phyloP scores from a whole-genome alignment of 73 alveolate genomes.

The Blepharisma stoltei region DNA sequence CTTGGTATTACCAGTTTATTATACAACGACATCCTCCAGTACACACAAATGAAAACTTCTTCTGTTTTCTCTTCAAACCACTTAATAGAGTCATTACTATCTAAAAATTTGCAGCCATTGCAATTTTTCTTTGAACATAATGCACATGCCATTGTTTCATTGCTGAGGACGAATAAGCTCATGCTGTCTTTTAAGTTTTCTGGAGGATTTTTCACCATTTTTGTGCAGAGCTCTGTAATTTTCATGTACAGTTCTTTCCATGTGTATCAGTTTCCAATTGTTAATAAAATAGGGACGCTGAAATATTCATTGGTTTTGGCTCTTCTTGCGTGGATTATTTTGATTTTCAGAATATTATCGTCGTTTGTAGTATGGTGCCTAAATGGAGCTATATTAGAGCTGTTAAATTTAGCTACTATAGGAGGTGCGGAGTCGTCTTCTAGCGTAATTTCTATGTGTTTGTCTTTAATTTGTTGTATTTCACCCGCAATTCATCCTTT shows the following conservation, averaged over 20 bases:
- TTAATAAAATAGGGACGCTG: constrained; percentile 5
- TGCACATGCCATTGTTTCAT: not conserved
- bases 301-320: not conserved
- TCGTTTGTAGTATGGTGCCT: not conserved
- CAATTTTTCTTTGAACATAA: not conserved
- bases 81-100: not conserved
- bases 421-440: not conserved
- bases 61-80: not conserved
- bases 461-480: not conserved
- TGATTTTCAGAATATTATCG: not conserved
- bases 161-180: too few relatives aligned
- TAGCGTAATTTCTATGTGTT: not conserved
- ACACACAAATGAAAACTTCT: not conserved
- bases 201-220: too few relatives aligned
- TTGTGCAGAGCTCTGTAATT: too few relatives aligned
- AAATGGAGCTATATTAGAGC: not conserved
- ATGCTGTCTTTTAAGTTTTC: too few relatives aligned
- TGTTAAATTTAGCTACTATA: not conserved
- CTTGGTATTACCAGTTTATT: not conserved
- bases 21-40: not conserved
- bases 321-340: not conserved
- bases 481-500: not conserved
- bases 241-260: not conserved
- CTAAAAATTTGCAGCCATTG: not conserved
- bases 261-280: not conserved